Conservation (phyloP, 2,329 filamentous ascomycete species). For the Fusarium nematophilum region DNA sequence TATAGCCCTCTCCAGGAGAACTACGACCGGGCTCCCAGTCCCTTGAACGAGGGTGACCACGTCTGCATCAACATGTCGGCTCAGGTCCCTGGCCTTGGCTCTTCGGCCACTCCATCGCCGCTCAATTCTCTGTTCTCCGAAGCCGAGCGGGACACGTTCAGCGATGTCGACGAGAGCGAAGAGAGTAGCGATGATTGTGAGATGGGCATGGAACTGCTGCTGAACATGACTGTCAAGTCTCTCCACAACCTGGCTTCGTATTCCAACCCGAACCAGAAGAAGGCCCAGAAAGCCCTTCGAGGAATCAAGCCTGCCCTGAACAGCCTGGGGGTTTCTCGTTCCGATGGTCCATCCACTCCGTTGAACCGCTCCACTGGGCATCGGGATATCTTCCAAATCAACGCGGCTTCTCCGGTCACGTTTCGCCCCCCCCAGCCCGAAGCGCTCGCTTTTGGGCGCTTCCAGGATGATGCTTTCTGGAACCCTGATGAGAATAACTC, state of each 20-base stretch:
- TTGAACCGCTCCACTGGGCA: slow-evolving; percentile 10
- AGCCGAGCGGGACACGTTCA: slow-evolving; percentile 27
- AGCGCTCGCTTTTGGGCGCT: slow-evolving; percentile 8
- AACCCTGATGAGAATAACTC: slow-evolving; percentile 13
- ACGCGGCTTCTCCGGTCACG: slow-evolving; percentile 1
- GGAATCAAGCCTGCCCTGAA: slow-evolving; percentile 41
- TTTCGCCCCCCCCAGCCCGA: slow-evolving; percentile 24
- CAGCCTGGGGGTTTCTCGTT: slow-evolving; percentile 24
- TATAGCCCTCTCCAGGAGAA: slow-evolving; percentile 67
- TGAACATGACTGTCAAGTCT: slow-evolving; percentile 58
- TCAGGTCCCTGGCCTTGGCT: slow-evolving; percentile 41
- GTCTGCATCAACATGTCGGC: slow-evolving; percentile 42
- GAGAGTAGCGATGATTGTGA: slow-evolving; percentile 48
- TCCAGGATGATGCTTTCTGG: slow-evolving; percentile 20
- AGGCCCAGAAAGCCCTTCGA: slow-evolving; percentile 59
- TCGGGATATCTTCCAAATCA: slow-evolving; percentile 20
- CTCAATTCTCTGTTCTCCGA: slow-evolving; percentile 33
- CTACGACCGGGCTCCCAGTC: slow-evolving; percentile 62
- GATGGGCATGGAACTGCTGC: slow-evolving; percentile 46
- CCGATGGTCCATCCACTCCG: slow-evolving; percentile 20
- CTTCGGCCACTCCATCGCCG: slow-evolving; percentile 41
- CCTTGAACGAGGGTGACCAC: slow-evolving; percentile 45
- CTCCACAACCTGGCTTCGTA: slow-evolving; percentile 67
- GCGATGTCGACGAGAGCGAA: slow-evolving; percentile 39
- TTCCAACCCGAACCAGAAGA: slow-evolving; percentile 64